Conservation (phyloP, 176 grass and related monocot genomes). For the Urochloa ruziziensis region DNA sequence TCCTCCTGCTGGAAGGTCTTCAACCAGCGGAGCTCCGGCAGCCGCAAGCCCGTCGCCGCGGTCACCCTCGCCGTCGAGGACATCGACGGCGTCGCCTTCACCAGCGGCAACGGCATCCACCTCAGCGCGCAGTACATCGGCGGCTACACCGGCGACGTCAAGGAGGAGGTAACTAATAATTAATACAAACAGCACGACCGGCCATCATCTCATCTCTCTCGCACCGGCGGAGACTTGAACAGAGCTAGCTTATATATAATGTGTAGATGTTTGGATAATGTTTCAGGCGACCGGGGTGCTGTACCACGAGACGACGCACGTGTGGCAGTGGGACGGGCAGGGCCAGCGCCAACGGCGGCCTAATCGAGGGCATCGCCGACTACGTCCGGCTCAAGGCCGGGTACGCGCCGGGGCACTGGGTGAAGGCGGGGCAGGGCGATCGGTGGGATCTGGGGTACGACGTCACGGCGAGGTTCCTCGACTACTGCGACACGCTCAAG, state of each 20-base stretch:
- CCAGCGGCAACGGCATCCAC: conserved; percentile 45
- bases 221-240: no score
- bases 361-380: conserved; percentile 84
- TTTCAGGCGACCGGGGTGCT: conserved; percentile 46
- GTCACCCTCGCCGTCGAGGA: conserved; percentile 48
- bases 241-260: no score
- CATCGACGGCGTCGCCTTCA: conserved; percentile 48
- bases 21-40: conserved; percentile 15
- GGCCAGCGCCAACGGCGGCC: conserved; percentile 34
- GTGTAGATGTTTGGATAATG: no score
- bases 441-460: conserved; percentile 64
- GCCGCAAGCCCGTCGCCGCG: conserved; percentile 41
- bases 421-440: conserved; percentile 39
- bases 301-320: conserved; percentile 59
- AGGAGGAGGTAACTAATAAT: conserved; percentile 35
- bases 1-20: conserved; percentile 61
- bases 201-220: no score
- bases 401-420: conserved; percentile 45
- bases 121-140: conserved; percentile 64
- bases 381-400: conserved; percentile 65
- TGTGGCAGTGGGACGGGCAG: conserved; percentile 74
- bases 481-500: conserved; percentile 47
- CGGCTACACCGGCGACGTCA: conserved; percentile 47
- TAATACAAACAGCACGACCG: no score
- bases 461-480: conserved; percentile 58